These are phyloP conservation scores for Yamadazyma dendronema DNA, from an alignment of 1,139 yeast species.

Conservation along the genomic window DNA sequence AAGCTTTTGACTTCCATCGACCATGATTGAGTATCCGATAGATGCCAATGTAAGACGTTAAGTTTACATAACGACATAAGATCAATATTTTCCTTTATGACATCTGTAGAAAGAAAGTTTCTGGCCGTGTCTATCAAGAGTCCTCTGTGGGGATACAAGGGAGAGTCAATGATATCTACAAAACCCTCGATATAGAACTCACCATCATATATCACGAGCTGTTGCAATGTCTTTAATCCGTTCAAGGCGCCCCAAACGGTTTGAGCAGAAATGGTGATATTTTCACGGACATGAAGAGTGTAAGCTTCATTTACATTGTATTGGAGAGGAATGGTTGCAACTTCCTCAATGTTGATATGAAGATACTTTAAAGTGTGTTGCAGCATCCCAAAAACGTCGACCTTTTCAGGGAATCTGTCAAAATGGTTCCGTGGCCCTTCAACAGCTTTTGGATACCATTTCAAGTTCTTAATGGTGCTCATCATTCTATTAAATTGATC, in stretches of 20 bases:
- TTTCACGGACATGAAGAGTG: constrained; percentile 18
- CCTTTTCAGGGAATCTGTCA: neutral
- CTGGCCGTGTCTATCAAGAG: constrained; percentile 45
- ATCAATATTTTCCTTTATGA: constrained; percentile 39
- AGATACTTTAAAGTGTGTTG: neutral
- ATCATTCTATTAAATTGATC: constrained; percentile 21
- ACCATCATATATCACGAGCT: constrained; percentile 30
- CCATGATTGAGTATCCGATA: constrained; percentile 48
- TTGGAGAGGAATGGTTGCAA: constrained; percentile 2
- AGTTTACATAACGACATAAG: constrained; percentile 42
- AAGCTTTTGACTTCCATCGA: constrained; percentile 34
- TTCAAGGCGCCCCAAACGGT: constrained; percentile 49
- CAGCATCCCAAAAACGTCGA: too few species aligned
- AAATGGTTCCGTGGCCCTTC: constrained; percentile 13
- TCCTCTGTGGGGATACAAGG: constrained; percentile 45
- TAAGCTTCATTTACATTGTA: constrained; percentile 38
- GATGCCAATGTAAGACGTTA: constrained; percentile 48
- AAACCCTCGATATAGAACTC: constrained; percentile 31
- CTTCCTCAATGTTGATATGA: neutral
- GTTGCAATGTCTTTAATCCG: constrained; percentile 45
- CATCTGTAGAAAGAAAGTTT: constrained; percentile 32
- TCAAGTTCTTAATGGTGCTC: constrained; percentile 15
- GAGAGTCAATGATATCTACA: constrained; percentile 36
- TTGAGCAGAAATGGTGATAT: constrained; percentile 26
- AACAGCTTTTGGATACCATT: constrained; percentile 30